phyloP scores from a whole-genome alignment of 345 rosid species.

The Passiflora organensis region DNA sequence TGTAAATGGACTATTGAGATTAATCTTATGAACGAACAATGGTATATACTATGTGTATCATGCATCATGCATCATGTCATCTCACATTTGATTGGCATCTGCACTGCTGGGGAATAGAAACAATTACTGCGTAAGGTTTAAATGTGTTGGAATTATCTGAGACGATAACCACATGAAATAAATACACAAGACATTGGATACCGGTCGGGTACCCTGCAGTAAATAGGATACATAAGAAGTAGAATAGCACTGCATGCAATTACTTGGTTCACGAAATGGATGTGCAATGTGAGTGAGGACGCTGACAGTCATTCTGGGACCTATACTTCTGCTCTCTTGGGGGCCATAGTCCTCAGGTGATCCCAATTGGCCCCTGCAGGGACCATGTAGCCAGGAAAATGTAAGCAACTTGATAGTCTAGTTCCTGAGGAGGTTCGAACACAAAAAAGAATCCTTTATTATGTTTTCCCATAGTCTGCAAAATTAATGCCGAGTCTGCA shows the following conservation, averaged over 20 bases:
- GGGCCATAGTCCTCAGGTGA: conserved; percentile 4
- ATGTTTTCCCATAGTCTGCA: not conserved
- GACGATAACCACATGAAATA: conserved; percentile 14
- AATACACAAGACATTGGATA: conserved; percentile 33
- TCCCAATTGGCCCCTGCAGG: not conserved
- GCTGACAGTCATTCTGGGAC: conserved; percentile 20
- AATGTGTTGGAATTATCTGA: conserved; percentile 24
- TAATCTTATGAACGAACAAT: too few species aligned
- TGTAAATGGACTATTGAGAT: conserved; percentile 19
- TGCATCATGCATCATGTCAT: too few species aligned
- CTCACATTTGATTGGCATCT: too few species aligned
- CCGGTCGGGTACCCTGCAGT: conserved; percentile 28
- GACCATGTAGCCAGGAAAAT: conserved; percentile 13
- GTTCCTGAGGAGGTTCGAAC: conserved; percentile 6
- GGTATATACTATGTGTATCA: too few species aligned
- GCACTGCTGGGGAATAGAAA: too few species aligned
- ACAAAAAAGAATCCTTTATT: conserved; percentile 2
- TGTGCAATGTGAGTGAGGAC: conserved; percentile 30
- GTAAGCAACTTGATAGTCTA: not conserved
- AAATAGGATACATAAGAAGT: conserved; percentile 12
- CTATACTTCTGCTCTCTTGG: conserved; percentile 10
- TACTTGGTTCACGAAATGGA: conserved; percentile 44
- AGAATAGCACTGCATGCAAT: conserved; percentile 11
- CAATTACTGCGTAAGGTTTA: not conserved
- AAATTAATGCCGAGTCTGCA: conserved; percentile 3